Conservation (phyloP, 73 alveolate genomes). For the Halteria grandinella region DNA sequence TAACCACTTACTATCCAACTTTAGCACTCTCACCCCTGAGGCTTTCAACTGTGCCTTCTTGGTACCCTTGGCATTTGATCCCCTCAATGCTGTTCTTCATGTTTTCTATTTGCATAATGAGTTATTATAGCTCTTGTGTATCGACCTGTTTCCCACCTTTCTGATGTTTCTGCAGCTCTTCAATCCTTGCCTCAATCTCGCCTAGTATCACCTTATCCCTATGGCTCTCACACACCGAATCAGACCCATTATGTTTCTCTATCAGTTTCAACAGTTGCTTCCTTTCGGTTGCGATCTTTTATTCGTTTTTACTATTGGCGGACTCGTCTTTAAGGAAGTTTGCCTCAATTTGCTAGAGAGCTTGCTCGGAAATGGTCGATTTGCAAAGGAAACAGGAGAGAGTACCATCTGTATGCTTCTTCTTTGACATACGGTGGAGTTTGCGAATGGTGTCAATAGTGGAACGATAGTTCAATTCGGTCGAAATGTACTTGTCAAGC, state of each 20-base stretch:
- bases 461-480: background rate
- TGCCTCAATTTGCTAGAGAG: background rate
- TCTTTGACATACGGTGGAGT: background rate
- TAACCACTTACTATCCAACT: slow-evolving; percentile 16
- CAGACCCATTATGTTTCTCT: background rate
- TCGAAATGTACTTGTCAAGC: background rate
- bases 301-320: background rate
- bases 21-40: slow-evolving; percentile 1
- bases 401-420: background rate
- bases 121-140: background rate
- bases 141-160: background rate
- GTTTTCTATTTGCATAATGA: slow-evolving; percentile 3
- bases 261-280: background rate
- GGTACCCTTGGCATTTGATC: background rate
- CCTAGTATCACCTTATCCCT: background rate
- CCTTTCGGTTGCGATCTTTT: background rate
- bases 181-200: slow-evolving; percentile 8
- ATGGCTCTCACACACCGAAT: slow-evolving; percentile 31
- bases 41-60: background rate
- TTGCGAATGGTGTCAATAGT: background rate
- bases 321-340: background rate
- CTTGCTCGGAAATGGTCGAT: background rate
- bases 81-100: background rate
- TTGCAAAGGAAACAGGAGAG: slow-evolving; percentile 1
- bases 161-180: background rate